Evolutionary conservation across 1,139 yeast genomes (phyloP), one percentile per base, ranked within the genome.

Genomic region (Suhomyces terraborum): DNA sequence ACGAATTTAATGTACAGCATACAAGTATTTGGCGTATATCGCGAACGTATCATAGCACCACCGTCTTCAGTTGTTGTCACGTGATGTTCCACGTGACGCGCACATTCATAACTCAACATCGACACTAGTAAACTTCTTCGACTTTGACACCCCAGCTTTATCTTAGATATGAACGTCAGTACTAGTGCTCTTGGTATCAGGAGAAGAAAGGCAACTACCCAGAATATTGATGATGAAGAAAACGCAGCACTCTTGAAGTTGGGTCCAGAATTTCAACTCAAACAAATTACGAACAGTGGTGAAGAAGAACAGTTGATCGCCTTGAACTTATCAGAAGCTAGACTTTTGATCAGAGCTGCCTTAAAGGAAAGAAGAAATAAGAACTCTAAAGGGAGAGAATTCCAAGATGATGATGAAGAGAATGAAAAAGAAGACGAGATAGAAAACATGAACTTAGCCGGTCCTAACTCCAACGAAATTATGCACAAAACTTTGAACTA

Each of bases 401-500:
- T 64, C 45, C 65, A 62, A 23, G 66, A 64, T 30, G 68, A 65
- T 32, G 69, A 64, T 34, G 72, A 68, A 36, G 73, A 69, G 49
- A 57, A 75, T 45, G 71, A 66, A 40, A 65, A 80, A 49, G 86
- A 80, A 56, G 84, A 80, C 46, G 82, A 80, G 50, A 73, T 82
- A 42, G 78, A 85, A 28, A 80, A 79, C 57, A 79, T 81, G 59
- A 87, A 86, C 40, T 80, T 85, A 46, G 86, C 85, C 65, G 75
- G 91, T 61, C 73, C 77, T 37, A 71, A 70, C 56, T 68, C 77
- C 45, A 73, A 69, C 55, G 78, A 86, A 61, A 94, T 93, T 41
- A 74, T 93, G 66, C 89, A 93, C 61, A 93, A 93, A 62, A 88
- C 98, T 1, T 79, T 93, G 62, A 94, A 89, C 59, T 89, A 88